A percentile compares a stretch with the other conserved stretches of the same genome.
Conservation (phyloP, 1,284 basidiomycete species). For the Sporisorium exsertum region DNA sequence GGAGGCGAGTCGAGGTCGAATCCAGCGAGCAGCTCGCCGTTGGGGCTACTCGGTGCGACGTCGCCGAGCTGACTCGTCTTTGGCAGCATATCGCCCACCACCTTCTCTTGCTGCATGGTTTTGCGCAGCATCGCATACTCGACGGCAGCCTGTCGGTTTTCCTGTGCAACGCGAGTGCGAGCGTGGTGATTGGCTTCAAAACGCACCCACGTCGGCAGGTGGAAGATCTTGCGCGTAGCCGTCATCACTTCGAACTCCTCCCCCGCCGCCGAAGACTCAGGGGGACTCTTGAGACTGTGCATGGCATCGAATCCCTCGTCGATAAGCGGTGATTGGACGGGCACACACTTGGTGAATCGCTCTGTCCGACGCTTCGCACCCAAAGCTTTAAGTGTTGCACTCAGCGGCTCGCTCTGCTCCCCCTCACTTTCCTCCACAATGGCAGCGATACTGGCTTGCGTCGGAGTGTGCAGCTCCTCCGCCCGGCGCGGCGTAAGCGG, state of each 20-base stretch:
- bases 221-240: constrained; percentile 20
- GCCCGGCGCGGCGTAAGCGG: constrained; percentile 39
- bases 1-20: constrained; percentile 11
- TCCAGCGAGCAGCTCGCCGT: constrained; percentile 33
- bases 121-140: constrained; percentile 5
- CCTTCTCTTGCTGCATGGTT: no score
- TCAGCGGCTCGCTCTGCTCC: constrained; percentile 22
- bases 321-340: constrained; percentile 6
- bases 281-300: background rate
- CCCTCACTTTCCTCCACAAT: background rate
- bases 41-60: constrained; percentile 29
- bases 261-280: background rate
- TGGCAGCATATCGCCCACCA: constrained; percentile 6
- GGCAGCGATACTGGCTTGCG: constrained; percentile 17
- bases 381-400: constrained; percentile 37
- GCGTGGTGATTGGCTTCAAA: constrained; percentile 39
- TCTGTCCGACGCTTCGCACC: constrained; percentile 33
- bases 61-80: constrained; percentile 23
- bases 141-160: constrained; percentile 13
- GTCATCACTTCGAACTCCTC: constrained; percentile 20
- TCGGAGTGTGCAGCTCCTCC: constrained; percentile 29
- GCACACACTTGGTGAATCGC: constrained; percentile 2
- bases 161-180: background rate
- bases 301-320: background rate
- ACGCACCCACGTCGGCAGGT: constrained; percentile 28